These are phyloP conservation scores for Microsporum ferrugineum DNA, from an alignment of 2,329 filamentous ascomycete genomes.

Conservation along the genomic window DNA sequence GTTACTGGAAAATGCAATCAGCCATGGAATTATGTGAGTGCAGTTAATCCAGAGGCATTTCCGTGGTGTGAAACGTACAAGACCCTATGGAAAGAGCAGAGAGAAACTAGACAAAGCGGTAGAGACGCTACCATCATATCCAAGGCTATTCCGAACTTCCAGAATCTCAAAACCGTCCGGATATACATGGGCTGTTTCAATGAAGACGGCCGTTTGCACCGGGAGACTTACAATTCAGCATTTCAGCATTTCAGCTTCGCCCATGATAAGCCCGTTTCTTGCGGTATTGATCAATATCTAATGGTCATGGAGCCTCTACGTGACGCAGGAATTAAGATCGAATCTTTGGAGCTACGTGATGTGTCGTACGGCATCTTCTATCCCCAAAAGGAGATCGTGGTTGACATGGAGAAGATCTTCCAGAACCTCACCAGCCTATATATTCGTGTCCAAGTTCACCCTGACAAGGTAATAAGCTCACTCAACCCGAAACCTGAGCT, in stretches of 20 bases:
- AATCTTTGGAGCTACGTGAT: not conserved
- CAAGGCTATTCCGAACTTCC: not conserved
- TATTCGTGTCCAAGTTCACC: not conserved
- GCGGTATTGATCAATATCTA: conserved; percentile 2
- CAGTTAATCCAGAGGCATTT: not conserved
- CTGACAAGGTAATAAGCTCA: not conserved
- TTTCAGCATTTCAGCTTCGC: not conserved
- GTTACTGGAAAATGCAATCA: not conserved
- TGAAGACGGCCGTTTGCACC: not conserved
- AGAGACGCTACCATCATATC: not conserved
- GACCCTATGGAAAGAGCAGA: not conserved
- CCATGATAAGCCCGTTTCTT: conserved; percentile 1
- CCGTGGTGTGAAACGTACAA: not conserved
- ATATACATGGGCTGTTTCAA: conserved; percentile 1
- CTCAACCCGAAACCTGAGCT: not conserved
- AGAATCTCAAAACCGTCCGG: not conserved
- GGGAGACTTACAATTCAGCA: not conserved
- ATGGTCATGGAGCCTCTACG: conserved; percentile 1
- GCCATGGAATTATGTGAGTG: not conserved
- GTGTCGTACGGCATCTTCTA: conserved; percentile 4
- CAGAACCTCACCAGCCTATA: not conserved
- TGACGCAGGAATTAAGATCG: not conserved
- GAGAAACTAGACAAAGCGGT: not conserved
- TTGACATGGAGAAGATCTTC: not conserved
- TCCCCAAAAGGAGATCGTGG: not conserved